phyloP scores from a whole-genome alignment of 2,329 filamentous ascomycete genomes.

The Macrophomina phaseolina region DNA sequence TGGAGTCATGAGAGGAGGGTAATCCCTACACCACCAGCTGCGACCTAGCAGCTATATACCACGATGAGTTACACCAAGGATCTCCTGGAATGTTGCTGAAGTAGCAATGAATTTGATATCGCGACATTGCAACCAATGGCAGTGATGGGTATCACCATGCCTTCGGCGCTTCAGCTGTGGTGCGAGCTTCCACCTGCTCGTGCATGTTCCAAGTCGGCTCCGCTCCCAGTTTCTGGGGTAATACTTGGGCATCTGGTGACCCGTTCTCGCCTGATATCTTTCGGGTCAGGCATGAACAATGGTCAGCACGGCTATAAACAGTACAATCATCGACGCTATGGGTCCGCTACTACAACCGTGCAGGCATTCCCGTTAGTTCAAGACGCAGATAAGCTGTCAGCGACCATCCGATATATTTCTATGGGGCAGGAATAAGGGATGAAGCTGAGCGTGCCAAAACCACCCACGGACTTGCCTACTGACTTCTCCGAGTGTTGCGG shows the following conservation, averaged over 20 bases:
- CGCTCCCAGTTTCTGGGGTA: background rate
- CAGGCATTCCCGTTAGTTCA: background rate
- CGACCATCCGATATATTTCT: background rate
- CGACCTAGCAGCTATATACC: background rate
- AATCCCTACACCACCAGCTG: background rate
- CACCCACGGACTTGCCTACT: background rate
- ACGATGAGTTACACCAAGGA: background rate
- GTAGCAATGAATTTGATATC: background rate
- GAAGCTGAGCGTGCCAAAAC: background rate
- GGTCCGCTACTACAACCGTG: background rate
- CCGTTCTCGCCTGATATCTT: background rate
- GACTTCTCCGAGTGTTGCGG: background rate
- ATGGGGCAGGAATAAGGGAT: background rate
- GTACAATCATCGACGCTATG: background rate
- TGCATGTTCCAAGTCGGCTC: background rate
- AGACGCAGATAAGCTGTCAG: conserved; percentile 11
- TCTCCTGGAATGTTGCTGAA: background rate
- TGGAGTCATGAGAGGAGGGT: background rate
- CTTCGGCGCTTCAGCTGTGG: background rate
- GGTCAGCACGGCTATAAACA: conserved; percentile 19
- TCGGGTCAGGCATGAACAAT: conserved; percentile 11
- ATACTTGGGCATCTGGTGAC: background rate
- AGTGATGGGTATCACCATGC: background rate
- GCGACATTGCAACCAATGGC: background rate
- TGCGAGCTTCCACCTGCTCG: background rate